Evolutionary conservation across 805 yeast genomes (phyloP).

Genomic region (Candida sonorensis): DNA sequence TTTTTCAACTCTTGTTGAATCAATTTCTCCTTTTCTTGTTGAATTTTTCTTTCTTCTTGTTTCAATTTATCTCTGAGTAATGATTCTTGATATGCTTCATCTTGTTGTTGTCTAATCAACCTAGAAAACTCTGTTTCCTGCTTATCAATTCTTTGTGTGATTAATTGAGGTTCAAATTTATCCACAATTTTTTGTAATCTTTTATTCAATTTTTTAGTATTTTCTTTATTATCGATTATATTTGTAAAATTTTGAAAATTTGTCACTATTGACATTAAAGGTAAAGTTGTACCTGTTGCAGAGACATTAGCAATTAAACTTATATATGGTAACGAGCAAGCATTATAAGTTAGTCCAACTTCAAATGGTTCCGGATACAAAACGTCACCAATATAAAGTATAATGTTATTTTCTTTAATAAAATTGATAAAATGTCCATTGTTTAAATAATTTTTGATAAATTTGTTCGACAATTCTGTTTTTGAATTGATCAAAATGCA

Average conservation of each 20-base stretch:
- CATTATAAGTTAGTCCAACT: conserved; percentile 49
- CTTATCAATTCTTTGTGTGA: conserved; percentile 51
- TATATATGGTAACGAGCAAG: conserved; percentile 49
- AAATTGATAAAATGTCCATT: conserved; percentile 36
- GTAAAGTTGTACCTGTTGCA: conserved; percentile 41
- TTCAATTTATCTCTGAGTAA: conserved; percentile 50
- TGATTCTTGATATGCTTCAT: conserved; percentile 57
- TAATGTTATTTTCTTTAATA: conserved; percentile 35
- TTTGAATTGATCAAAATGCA: conserved; percentile 44
- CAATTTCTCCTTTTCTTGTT: conserved; percentile 18
- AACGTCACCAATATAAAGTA: conserved; percentile 60
- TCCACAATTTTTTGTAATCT: conserved; percentile 37
- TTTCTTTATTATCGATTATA: conserved; percentile 6
- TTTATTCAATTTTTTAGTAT: conserved; percentile 25
- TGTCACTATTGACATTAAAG: conserved; percentile 43
- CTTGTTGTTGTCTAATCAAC: conserved; percentile 56
- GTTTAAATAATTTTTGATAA: conserved; percentile 39
- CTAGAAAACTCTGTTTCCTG: conserved; percentile 54
- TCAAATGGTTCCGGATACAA: conserved; percentile 60
- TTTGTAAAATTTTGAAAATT: conserved; percentile 31
- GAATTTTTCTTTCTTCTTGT: conserved; percentile 35
- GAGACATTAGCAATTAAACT: conserved; percentile 48
- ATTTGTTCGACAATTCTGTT: conserved; percentile 33
- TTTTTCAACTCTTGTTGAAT: conserved; percentile 13
- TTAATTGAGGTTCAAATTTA: conserved; percentile 56